Evolutionary conservation across 352 stramenopile species (phyloP).

Genomic region (Phytophthora tentaculata): DNA sequence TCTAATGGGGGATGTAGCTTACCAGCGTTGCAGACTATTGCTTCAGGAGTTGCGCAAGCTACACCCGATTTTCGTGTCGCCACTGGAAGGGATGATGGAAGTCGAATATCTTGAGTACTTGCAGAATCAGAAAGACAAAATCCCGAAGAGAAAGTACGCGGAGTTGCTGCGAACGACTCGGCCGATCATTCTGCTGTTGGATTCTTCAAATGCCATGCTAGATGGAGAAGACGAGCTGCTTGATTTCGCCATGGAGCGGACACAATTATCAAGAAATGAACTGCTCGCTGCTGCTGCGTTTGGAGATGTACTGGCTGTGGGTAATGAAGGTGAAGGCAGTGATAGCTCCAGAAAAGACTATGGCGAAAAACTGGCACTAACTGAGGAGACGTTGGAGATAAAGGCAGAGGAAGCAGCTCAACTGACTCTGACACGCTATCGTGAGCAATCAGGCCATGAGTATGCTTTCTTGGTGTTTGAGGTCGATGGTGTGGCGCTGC

Average conservation of each 20-base stretch:
- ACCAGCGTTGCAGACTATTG: conserved; percentile 66
- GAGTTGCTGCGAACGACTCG: conserved; percentile 42
- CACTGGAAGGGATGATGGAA: conserved; percentile 55
- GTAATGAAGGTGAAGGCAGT: conserved; percentile 20
- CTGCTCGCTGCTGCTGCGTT: conserved; percentile 66
- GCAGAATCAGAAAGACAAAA: conserved; percentile 33
- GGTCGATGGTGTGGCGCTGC: conserved; percentile 62
- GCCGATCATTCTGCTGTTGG: conserved; percentile 62
- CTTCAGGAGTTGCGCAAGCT: conserved; percentile 65
- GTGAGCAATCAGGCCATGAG: conserved; percentile 57
- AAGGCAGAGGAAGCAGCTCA: conserved; percentile 52
- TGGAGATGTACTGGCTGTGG: conserved; percentile 18
- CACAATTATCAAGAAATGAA: conserved; percentile 56
- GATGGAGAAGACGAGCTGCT: conserved; percentile 66
- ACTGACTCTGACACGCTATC: conserved; percentile 49
- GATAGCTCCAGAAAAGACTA: conserved; percentile 23
- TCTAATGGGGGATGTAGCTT: conserved; percentile 58
- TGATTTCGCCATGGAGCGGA: conserved; percentile 56
- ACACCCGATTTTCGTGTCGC: conserved; percentile 57
- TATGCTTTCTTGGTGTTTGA: conserved; percentile 71
- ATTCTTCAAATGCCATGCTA: conserved; percentile 43
- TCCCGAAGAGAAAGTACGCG: conserved; percentile 35
- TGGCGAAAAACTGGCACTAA: conserved; percentile 42
- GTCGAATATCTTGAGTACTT: conserved; percentile 61
- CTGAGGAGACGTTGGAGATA: conserved; percentile 57